Percentiles rank a stretch among this genome's conserved stretches.
These are phyloP conservation scores for Cytospora schulzeri DNA, from an alignment of 2,329 filamentous ascomycete genomes.

Conservation along the genomic window DNA sequence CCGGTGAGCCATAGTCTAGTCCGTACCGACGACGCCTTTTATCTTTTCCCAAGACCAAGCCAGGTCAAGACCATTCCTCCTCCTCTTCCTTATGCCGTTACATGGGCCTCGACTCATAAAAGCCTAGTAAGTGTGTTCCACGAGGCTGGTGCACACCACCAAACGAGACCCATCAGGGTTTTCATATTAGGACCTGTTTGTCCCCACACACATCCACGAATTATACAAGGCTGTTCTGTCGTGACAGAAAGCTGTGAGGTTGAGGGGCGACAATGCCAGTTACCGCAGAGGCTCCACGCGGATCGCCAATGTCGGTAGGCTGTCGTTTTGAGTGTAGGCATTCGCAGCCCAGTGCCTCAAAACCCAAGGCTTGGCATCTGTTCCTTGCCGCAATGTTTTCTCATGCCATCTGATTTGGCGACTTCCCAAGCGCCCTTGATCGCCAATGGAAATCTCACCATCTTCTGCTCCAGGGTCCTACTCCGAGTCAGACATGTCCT, in stretches of 20 bases:
- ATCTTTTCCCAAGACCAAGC: neutral
- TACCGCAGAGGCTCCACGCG: neutral
- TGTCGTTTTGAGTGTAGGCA: neutral
- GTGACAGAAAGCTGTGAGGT: neutral
- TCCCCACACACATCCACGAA: neutral
- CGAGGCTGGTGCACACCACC: neutral
- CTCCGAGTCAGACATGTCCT: constrained; percentile 39
- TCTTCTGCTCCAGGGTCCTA: constrained; percentile 18
- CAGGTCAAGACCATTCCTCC: neutral
- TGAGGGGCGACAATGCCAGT: neutral
- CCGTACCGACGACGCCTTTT: neutral
- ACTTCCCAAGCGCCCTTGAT: neutral
- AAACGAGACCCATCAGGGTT: neutral
- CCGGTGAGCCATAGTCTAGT: neutral
- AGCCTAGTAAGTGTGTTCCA: neutral
- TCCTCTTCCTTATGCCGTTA: neutral
- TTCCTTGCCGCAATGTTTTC: neutral
- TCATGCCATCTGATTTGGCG: neutral
- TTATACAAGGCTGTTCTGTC: neutral
- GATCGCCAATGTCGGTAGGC: neutral
- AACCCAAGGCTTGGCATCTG: neutral
- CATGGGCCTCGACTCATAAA: neutral
- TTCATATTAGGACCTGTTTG: neutral
- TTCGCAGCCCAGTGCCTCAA: neutral
- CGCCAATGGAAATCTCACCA: neutral